Base-by-base conservation (phyloP, 306 rosid species). In the Geum urbanum region DNA sequence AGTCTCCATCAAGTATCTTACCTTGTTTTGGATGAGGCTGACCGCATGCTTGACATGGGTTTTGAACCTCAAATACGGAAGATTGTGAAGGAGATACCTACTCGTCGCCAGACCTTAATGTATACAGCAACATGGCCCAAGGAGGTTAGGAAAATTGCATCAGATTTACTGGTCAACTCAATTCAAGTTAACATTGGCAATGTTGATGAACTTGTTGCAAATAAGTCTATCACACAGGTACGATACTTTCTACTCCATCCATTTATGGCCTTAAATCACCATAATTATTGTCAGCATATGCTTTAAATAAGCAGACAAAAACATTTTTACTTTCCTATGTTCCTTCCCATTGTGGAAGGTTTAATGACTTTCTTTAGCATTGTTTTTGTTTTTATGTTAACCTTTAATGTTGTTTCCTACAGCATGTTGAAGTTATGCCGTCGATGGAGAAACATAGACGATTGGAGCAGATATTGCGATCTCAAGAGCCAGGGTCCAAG, bases 41-140 rank as follows among this genome's bases (percentile, higher is more conserved):
- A 95, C 74, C 88, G 99, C 48, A 95, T 95, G 99, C 86, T 95
- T 66, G 99, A 95, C 85, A 95, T 95, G 99, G 99, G 99, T 57
- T 95, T 95, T 79, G 99, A 95, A 78, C 99, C 99, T 77, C 99
- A 95, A 82, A 95, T 95, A 73, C 84, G 97, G 83, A 91, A 95
- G 88, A 81, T 95, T 74, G 99, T 95, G 73, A 95, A 87, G 44
- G 97, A 87, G 87, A 92, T 95, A 72, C 99, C 99, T 76, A 67
- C 89, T 67, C 88, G 96, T 14, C 86, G 99, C 76, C 99, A 95
- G 86, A 95, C 99, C 59, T 84, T 95, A 64, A 95, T 95, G 99
- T 91, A 63, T 63, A 95, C 99, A n/a, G 99, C 99, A 72, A 95
- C 99, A n/a, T 95, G 99, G 99, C 99, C 99, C 5, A 95, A 87